A percentile compares a stretch with the other conserved stretches of the same genome.
These are phyloP conservation scores for Thelonectria rubi DNA, from an alignment of 2,329 filamentous ascomycete genomes.

Conservation along the genomic window DNA sequence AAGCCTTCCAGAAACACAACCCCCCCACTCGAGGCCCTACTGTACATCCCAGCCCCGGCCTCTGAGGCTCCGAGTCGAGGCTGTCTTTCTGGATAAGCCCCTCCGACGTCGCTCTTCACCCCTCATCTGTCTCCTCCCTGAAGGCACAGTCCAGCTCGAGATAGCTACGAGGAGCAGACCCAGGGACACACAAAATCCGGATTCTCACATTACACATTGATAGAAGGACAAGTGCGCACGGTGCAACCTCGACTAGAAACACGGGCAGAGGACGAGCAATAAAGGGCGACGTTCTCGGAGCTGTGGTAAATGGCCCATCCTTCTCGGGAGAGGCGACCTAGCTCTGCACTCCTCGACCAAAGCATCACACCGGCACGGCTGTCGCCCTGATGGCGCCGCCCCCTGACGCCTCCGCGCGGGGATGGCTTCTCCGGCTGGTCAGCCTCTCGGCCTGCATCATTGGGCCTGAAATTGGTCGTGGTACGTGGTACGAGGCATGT, in stretches of 20 bases:
- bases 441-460: not conserved
- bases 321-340: not conserved
- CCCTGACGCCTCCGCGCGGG: slow-evolving; percentile 4
- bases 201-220: not conserved
- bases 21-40: not conserved
- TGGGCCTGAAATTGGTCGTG: not conserved
- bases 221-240: not conserved
- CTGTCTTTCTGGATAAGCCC: not conserved
- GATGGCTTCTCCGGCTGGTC: slow-evolving; percentile 3
- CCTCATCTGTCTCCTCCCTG: not conserved
- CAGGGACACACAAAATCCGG: not conserved
- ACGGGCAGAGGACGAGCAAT: not conserved
- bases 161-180: not conserved
- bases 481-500: slow-evolving; percentile 11
- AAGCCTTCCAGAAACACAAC: not conserved
- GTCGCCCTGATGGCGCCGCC: slow-evolving; percentile 5
- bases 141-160: not conserved
- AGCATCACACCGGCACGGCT: not conserved
- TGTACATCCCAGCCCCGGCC: not conserved
- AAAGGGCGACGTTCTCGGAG: not conserved
- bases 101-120: not conserved
- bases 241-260: not conserved
- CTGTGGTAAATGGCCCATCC: not conserved
- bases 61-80: not conserved
- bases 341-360: not conserved